phyloP scores from a whole-genome alignment of 495 filamentous ascomycete species.

The Neurospora sp. region DNA sequence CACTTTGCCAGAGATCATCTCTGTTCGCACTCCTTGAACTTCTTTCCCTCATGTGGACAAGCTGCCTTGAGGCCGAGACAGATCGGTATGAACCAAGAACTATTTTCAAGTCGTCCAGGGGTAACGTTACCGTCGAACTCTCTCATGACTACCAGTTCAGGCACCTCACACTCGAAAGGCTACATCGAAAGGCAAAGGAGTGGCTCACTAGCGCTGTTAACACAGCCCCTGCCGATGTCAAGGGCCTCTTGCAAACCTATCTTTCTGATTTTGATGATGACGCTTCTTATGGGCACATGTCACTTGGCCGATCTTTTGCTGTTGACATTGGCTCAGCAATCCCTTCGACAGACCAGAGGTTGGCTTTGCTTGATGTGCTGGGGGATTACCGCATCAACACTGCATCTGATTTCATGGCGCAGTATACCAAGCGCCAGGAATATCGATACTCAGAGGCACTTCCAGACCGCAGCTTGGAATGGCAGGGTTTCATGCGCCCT shows the following conservation, averaged over 20 bases:
- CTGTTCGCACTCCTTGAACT: slow-evolving; percentile 88
- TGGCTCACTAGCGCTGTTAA: slow-evolving; percentile 78
- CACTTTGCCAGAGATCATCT: slow-evolving; percentile 79
- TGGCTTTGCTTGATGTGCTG: slow-evolving; percentile 65
- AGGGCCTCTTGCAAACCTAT: slow-evolving; percentile 89
- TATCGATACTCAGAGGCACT: slow-evolving; percentile 71
- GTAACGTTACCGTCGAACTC: slow-evolving; percentile 70
- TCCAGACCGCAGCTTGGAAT: slow-evolving; percentile 51
- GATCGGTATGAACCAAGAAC: slow-evolving; percentile 86
- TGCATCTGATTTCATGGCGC: slow-evolving; percentile 88
- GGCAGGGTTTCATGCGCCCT: slow-evolving; percentile 46
- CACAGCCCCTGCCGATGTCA: slow-evolving; percentile 85
- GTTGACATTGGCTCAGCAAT: slow-evolving; percentile 84
- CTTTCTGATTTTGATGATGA: slow-evolving; percentile 88
- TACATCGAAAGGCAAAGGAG: slow-evolving; percentile 61
- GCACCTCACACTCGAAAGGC: slow-evolving; percentile 61
- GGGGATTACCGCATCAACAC: slow-evolving; percentile 68
- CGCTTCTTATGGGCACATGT: slow-evolving; percentile 75
- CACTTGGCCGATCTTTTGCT: slow-evolving; percentile 90
- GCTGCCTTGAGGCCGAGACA: slow-evolving; percentile 85
- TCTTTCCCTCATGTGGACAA: slow-evolving; percentile 84
- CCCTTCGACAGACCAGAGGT: slow-evolving; percentile 75
- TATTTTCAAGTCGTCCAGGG: slow-evolving; percentile 61
- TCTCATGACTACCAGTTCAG: slow-evolving; percentile 81
- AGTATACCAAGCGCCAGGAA: slow-evolving; percentile 94